Percentiles rank a stretch among this genome's conserved stretches.
These are phyloP conservation scores for Coemansia sp. DNA, from an alignment of 192 early-diverging fungal genomes.

Conservation along the genomic window DNA sequence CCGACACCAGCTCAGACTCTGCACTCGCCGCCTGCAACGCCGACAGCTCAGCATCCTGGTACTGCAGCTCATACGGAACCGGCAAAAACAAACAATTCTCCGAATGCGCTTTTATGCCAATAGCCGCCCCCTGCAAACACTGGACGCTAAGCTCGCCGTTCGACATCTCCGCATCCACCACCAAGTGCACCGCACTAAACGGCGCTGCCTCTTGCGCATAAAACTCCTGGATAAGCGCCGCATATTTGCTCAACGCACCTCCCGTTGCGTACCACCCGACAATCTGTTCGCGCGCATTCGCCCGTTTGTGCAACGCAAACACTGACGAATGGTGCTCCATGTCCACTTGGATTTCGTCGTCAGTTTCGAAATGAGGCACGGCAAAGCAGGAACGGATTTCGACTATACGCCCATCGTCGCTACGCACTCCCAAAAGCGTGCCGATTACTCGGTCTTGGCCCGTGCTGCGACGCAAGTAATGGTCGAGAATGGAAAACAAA, in stretches of 20 bases:
- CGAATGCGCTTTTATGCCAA: conserved; percentile 70
- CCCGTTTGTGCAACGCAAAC: conserved; percentile 85
- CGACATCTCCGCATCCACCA: conserved; percentile 82
- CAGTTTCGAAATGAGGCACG: conserved; percentile 74
- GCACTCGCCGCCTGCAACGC: conserved; percentile 55
- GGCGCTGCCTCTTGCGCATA: conserved; percentile 77
- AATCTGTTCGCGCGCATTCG: conserved; percentile 85
- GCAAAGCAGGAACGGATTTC: conserved; percentile 90
- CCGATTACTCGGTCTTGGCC: conserved; percentile 84
- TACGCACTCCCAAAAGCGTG: conserved; percentile 84
- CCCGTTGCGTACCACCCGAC: conserved; percentile 94
- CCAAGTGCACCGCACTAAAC: conserved; percentile 74
- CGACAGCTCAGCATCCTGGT: conserved; percentile 85
- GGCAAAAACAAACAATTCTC: conserved; percentile 89
- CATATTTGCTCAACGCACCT: conserved; percentile 63
- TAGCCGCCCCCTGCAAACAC: conserved; percentile 70
- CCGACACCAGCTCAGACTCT: conserved; percentile 61
- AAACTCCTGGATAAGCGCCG: conserved; percentile 77
- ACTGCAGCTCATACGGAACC: conserved; percentile 85
- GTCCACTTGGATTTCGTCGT: conserved; percentile 81
- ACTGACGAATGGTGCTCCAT: conserved; percentile 86
- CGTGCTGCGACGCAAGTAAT: conserved; percentile 83
- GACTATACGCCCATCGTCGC: conserved; percentile 83
- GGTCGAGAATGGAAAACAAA: conserved; percentile 90
- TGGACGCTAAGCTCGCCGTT: conserved; percentile 70